Percentiles rank a stretch among this genome's conserved stretches.
These are phyloP conservation scores for Paxillus rubicundulus DNA, from an alignment of 768 basidiomycete species.

Conservation along the genomic window DNA sequence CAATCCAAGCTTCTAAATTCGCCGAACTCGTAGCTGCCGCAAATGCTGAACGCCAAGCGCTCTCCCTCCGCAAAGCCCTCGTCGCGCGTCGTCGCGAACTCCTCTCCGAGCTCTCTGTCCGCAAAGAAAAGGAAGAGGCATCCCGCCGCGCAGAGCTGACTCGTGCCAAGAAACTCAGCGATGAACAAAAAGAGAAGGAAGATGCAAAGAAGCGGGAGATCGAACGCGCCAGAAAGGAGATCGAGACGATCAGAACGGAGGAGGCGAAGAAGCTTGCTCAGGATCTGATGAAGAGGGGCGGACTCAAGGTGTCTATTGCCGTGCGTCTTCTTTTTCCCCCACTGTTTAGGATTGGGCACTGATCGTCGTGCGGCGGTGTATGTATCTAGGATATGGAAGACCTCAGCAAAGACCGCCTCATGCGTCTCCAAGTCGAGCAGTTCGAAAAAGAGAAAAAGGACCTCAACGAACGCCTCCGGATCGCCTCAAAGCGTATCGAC, in stretches of 20 bases:
- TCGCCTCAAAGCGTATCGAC: constrained; percentile 86
- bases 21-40: constrained; percentile 59
- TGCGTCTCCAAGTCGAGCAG: constrained; percentile 89
- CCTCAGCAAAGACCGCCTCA: constrained; percentile 81
- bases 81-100: constrained; percentile 85
- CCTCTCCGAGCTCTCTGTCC: constrained; percentile 74
- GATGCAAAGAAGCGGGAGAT: constrained; percentile 66
- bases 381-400: constrained; percentile 68
- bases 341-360: background rate
- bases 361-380: background rate
- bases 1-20: constrained; percentile 52
- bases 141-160: constrained; percentile 69
- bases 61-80: constrained; percentile 72
- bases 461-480: constrained; percentile 74
- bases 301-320: constrained; percentile 66
- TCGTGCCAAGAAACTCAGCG: constrained; percentile 68
- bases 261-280: constrained; percentile 90
- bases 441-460: constrained; percentile 96
- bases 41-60: constrained; percentile 73
- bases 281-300: constrained; percentile 75
- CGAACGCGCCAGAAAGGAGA: constrained; percentile 70
- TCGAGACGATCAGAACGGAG: constrained; percentile 53
- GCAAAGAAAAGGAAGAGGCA: constrained; percentile 88
- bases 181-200: constrained; percentile 57
- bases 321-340: constrained; percentile 41